Evolutionary conservation across 2,329 filamentous ascomycete genomes (phyloP).

Genomic region (Thyridium curvatum): DNA sequence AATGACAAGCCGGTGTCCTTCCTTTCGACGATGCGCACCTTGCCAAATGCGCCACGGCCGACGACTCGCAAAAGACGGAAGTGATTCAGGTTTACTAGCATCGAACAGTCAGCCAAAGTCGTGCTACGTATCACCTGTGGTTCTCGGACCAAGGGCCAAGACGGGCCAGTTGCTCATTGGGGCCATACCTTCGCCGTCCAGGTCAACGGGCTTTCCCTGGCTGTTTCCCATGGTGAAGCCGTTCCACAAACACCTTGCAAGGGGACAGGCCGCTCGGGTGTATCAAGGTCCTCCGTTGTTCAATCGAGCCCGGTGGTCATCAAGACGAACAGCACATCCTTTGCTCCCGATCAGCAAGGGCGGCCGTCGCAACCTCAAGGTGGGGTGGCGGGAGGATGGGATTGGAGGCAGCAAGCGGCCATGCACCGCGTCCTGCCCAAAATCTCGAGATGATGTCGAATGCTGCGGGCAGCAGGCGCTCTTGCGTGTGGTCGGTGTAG

Average conservation of each 20-base stretch:
- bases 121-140: too few species aligned
- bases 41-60: constrained; percentile 95
- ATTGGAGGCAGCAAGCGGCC: too few species aligned
- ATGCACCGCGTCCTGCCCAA: too few species aligned
- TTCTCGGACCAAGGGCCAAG: neutral
- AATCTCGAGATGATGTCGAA: too few species aligned
- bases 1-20: constrained; percentile 94
- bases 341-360: too few species aligned
- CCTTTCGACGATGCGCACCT: constrained; percentile 95
- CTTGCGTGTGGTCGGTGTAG: neutral
- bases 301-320: too few species aligned
- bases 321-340: too few species aligned
- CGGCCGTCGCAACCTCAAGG: too few species aligned
- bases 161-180: too few species aligned
- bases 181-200: constrained; percentile 82
- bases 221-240: constrained; percentile 73
- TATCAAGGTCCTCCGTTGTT: too few species aligned
- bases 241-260: neutral
- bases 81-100: constrained; percentile 87
- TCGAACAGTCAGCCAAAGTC: constrained; percentile 2
- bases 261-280: neutral
- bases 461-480: too few species aligned
- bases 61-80: constrained; percentile 93
- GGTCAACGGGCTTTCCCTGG: constrained; percentile 87
- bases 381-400: too few species aligned